Conservation (phyloP, 2,329 filamentous ascomycete species). For the Onygenales sp. region DNA sequence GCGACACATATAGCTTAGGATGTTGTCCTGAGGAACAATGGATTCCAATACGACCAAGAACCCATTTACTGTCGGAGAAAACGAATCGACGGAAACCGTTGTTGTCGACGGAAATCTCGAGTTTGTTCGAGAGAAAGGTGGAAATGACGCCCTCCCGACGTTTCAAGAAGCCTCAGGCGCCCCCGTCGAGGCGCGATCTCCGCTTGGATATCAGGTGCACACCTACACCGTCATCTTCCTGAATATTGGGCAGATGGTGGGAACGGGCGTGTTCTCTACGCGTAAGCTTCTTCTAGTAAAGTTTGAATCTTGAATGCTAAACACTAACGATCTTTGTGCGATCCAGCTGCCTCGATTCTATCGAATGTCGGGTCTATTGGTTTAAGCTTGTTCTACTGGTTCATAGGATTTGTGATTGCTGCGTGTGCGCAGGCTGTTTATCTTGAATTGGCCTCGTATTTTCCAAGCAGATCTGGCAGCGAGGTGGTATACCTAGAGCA, state of each 20-base stretch:
- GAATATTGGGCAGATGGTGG: conserved; percentile 55
- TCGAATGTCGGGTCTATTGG: conserved; percentile 53
- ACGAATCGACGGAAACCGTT: not conserved
- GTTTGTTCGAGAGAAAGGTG: not conserved
- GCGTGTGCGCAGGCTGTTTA: conserved; percentile 49
- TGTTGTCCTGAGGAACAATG: not conserved
- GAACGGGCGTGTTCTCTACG: conserved; percentile 56
- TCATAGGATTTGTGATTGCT: conserved; percentile 52
- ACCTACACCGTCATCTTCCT: conserved; percentile 49
- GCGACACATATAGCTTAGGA: too few species aligned
- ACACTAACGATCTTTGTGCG: not conserved
- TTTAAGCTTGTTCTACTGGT: conserved; percentile 54
- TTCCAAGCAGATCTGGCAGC: conserved; percentile 55
- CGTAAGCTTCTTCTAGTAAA: conserved; percentile 35
- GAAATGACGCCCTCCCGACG: conserved; percentile 12
- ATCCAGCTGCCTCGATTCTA: conserved; percentile 48
- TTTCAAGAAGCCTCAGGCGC: conserved; percentile 56
- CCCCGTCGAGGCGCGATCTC: conserved; percentile 49
- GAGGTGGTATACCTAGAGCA: conserved; percentile 63
- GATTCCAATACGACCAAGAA: not conserved
- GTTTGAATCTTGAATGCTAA: not conserved
- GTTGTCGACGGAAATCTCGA: not conserved
- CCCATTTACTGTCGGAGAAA: not conserved
- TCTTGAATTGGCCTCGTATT: conserved; percentile 55
- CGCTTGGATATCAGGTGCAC: conserved; percentile 51